Conservation (phyloP, 2,329 filamentous ascomycete genomes). For the Cryphonectria radicalis region DNA sequence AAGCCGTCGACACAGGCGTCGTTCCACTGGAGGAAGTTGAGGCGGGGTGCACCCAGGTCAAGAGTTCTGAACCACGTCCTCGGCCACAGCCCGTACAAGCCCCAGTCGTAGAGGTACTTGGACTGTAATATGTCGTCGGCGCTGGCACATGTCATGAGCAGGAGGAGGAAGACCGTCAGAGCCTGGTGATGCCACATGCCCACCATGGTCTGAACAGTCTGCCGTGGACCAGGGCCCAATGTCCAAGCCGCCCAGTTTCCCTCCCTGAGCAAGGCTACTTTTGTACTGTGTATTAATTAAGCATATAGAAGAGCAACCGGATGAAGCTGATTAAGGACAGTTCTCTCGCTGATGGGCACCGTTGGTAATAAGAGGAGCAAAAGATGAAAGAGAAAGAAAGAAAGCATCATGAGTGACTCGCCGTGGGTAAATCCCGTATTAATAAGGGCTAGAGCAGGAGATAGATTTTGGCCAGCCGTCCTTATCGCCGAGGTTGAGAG, state of each 20-base stretch:
- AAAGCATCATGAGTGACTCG: not conserved
- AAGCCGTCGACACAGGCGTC: constrained; percentile 26
- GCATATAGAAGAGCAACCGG: not conserved
- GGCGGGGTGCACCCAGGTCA: constrained; percentile 23
- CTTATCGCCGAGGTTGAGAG: not conserved
- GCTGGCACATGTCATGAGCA: not conserved
- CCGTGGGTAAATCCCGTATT: not conserved
- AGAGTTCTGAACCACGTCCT: constrained; percentile 27
- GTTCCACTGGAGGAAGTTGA: constrained; percentile 31
- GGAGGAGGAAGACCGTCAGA: not conserved
- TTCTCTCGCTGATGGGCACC: not conserved
- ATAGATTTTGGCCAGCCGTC: not conserved
- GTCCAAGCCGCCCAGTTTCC: not conserved
- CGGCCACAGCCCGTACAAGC: constrained; percentile 31
- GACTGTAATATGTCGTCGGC: constrained; percentile 23
- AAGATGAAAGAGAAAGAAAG: no score
- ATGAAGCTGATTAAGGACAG: not conserved
- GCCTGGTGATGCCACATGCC: constrained; percentile 3
- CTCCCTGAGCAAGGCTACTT: not conserved
- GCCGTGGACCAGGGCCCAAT: not conserved
- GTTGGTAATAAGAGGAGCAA: not conserved
- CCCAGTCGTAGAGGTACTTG: constrained; percentile 28
- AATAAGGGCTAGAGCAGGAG: not conserved
- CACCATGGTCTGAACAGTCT: constrained; percentile 12
- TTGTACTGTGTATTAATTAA: constrained; percentile 34